A percentile compares a stretch with the other conserved stretches of the same genome.
Conservation (phyloP, 495 filamentous ascomycete genomes). For the Ramalina intermedia region DNA sequence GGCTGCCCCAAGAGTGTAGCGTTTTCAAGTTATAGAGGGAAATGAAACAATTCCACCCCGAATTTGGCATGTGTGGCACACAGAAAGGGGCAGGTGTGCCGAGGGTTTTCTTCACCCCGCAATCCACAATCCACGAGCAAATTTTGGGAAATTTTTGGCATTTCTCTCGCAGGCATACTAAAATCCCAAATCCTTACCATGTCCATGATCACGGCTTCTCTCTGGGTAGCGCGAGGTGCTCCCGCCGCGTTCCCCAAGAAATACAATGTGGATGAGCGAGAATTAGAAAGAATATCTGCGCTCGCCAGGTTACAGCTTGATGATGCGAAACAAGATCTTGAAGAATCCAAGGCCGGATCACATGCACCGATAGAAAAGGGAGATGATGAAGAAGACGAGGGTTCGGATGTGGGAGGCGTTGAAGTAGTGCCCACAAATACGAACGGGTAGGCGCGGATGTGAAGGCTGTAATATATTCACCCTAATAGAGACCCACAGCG, state of each 20-base stretch:
- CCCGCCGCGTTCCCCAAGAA: slow-evolving; percentile 82
- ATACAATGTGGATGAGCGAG: slow-evolving; percentile 83
- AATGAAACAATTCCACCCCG: no score
- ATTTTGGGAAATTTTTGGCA: no score
- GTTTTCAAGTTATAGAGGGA: no score
- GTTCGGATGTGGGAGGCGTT: slow-evolving; percentile 8
- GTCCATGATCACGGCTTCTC: slow-evolving; percentile 88
- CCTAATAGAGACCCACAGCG: slow-evolving; percentile 20
- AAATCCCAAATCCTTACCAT: slow-evolving; percentile 20
- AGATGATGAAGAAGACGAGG: slow-evolving; percentile 12
- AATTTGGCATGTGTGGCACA: background rate
- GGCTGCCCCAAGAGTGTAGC: no score
- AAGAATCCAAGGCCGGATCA: slow-evolving; percentile 41
- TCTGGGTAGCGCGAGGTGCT: slow-evolving; percentile 90
- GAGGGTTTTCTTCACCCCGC: background rate
- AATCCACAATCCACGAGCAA: no score
- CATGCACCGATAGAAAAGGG: background rate
- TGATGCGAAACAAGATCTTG: slow-evolving; percentile 76
- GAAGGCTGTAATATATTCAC: background rate
- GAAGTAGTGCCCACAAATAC: slow-evolving; percentile 2
- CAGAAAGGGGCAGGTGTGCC: background rate
- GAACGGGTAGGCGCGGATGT: background rate
- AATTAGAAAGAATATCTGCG: slow-evolving; percentile 78
- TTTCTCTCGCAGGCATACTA: no score
- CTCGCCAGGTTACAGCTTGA: slow-evolving; percentile 85